Conservation (phyloP, 2,329 filamentous ascomycete species). For the Nothopassalora personata region DNA sequence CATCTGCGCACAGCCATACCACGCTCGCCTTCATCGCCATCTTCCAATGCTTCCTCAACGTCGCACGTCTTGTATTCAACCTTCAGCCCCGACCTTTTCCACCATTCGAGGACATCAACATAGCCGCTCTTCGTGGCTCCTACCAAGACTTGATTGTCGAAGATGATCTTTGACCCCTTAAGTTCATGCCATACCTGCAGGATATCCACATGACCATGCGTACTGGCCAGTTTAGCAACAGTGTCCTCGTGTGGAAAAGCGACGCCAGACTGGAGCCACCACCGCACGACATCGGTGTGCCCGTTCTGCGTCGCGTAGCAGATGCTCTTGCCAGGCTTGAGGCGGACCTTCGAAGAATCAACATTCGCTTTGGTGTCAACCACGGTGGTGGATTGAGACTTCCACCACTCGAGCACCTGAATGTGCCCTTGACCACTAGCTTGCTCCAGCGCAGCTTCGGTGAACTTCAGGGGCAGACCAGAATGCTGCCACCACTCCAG, state of each 20-base stretch:
- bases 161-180: conserved; percentile 71
- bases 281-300: conserved; percentile 68
- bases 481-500: conserved; percentile 89
- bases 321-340: conserved; percentile 80
- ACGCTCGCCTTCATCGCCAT: conserved; percentile 64
- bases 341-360: conserved; percentile 40
- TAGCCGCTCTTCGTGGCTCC: conserved; percentile 84
- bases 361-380: conserved; percentile 26
- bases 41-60: conserved; percentile 90
- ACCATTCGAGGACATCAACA: conserved; percentile 84
- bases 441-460: conserved; percentile 79
- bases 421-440: conserved; percentile 80
- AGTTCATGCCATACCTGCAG: conserved; percentile 76
- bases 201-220: conserved; percentile 77
- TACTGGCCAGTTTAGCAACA: conserved; percentile 76
- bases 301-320: conserved; percentile 80
- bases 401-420: conserved; percentile 92
- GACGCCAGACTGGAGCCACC: conserved; percentile 82
- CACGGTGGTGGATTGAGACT: conserved; percentile 45
- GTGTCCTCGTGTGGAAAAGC: conserved; percentile 73
- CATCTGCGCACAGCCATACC: conserved; percentile 71
- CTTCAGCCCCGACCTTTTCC: conserved; percentile 68
- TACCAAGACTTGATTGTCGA: conserved; percentile 77
- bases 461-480: conserved; percentile 75
- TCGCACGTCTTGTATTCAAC: conserved; percentile 95